Base-by-base conservation (phyloP, 805 yeast genomes). In the Myxozyma neglecta region DNA sequence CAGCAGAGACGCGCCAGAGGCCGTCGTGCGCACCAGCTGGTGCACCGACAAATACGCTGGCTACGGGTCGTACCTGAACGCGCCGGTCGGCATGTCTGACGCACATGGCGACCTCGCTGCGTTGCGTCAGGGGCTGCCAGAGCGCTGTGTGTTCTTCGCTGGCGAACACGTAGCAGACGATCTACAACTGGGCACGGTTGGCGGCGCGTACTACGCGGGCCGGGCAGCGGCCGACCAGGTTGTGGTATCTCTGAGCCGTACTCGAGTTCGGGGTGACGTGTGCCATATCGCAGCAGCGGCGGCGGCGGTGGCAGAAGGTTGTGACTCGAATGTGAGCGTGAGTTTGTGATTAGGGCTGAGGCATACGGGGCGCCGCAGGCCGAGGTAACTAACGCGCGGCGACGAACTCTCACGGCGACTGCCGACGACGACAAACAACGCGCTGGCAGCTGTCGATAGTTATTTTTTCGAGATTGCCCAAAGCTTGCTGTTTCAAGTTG, bases 1-100 rank as follows among this genome's bases (percentile, higher is more conserved):
- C 11, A 37, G 46, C 20, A 13, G 10, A 34, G 64, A 51, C 18
- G 39, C 24, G 24, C 66, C 62, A 20, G 35, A 20, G 18, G 49
- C 11, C 29, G 32, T 49, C 3, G 47, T 45, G 43, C 44, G 50
- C 29, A 53, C 57, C 14, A 20, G 57, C 32, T 72, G 75, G 75
- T 51, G 70, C 10, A 48, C 56, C 40, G 75, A 73, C 50, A 53
- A 62, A 54, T 64, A 42, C 32, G 72, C 75, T 13, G 75, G 75
- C 9, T 68, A 57, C 56, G 75, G 75, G 36, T 68, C 73, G n/a
- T 72, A 73, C 59, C 53, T 70, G 32, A 63, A 65, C 32, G 59
- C 64, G 47, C 60, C 29, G 34, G 58, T 46, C 11, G 64, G 66
- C 13, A 43, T 60, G 35, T 39, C 37, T n/a, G 57, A 66, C 43